Evolutionary conservation across 176 grass and related monocot species (phyloP).

Genomic region (Elaeis guineensis): DNA sequence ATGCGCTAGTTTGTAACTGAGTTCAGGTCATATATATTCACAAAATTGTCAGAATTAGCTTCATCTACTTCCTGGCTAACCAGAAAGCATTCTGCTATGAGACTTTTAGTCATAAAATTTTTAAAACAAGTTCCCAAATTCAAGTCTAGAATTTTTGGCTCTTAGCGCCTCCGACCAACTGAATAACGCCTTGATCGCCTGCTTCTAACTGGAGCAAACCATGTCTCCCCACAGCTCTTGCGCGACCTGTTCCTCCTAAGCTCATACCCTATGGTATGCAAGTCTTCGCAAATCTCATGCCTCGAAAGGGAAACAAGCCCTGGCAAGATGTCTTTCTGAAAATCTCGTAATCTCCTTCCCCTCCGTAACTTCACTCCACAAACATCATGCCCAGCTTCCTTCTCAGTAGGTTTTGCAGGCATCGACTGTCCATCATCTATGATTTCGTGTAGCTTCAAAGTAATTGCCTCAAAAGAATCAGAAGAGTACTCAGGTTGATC

Average conservation of each 20-base stretch:
- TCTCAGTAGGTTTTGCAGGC: slow-evolving; percentile 22
- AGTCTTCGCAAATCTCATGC: slow-evolving; percentile 81
- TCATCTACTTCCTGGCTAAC: no score
- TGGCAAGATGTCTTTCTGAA: slow-evolving; percentile 80
- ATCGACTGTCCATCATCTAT: slow-evolving; percentile 50
- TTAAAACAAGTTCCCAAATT: no score
- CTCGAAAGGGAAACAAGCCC: slow-evolving; percentile 65
- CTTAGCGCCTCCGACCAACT: slow-evolving; percentile 19
- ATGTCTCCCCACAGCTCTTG: slow-evolving; percentile 27
- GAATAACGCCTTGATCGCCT: slow-evolving; percentile 25
- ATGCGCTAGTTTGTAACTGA: no score
- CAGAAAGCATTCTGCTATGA: no score
- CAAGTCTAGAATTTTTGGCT: no score
- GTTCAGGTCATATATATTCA: no score
- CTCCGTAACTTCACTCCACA: slow-evolving; percentile 64
- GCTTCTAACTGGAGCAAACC: slow-evolving; percentile 19
- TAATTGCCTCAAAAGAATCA: slow-evolving; percentile 60
- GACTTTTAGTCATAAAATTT: no score
- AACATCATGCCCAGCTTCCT: slow-evolving; percentile 21
- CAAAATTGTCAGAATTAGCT: no score
- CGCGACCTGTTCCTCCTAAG: slow-evolving; percentile 50
- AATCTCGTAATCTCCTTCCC: slow-evolving; percentile 75
- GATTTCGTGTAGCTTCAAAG: slow-evolving; percentile 43
- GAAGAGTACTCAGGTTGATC: slow-evolving; percentile 28
- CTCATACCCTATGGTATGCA: slow-evolving; percentile 64